Base-by-base conservation (phyloP, 805 yeast species). In the Schwanniomyces polymorphus region DNA sequence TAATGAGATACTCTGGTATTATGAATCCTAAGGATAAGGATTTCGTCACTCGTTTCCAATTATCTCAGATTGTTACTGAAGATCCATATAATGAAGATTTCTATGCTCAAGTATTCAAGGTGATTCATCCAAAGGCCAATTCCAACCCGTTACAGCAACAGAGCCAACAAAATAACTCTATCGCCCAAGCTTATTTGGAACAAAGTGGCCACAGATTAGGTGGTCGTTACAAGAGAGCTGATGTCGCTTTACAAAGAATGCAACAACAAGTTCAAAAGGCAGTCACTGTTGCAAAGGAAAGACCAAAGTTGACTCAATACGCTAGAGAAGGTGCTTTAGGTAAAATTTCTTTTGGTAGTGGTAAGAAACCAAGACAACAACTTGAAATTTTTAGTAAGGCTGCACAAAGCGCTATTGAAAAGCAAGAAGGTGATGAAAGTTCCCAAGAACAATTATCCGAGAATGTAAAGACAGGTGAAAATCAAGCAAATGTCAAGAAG, bases 11-110 rank as follows among this genome's bases (percentile, higher is more conserved):
- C 71, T 87, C 94, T 26, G 97, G 97, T 53, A 82, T 94, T 53
- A 94, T 94, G 99, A 89, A 91, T 59, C 96, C 97, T 48, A 88
- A 92, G 72, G 99, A 94, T 67, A 91, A 91, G 71, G 97, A 92
- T 69, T 91, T 88, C 62, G 92, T 94, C 42, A 90, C 97, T 38
- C 81, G 97, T 64, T 85, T 91, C 62, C 99, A 94, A 69, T 78
- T 94, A 53, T 90, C 97, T 42, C 97, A 91, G 65, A 87, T 94
- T 68, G 97, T 94, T 42, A 88, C 97, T 9, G 97, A 91, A 47
- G 98, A 94, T 68, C 99, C 99, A 11, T 89, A 88, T 67, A 90
- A 88, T 61, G 99, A 94, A 68, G 99, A 94, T 72, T 94, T 92
- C 62, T 94, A 94, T 64, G 89, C 86, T 61, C 98, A 94, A 68